Evolutionary conservation across 257 asterid genomes (phyloP), one percentile per base, ranked within the genome.

Genomic region (Henckelia pumila): DNA sequence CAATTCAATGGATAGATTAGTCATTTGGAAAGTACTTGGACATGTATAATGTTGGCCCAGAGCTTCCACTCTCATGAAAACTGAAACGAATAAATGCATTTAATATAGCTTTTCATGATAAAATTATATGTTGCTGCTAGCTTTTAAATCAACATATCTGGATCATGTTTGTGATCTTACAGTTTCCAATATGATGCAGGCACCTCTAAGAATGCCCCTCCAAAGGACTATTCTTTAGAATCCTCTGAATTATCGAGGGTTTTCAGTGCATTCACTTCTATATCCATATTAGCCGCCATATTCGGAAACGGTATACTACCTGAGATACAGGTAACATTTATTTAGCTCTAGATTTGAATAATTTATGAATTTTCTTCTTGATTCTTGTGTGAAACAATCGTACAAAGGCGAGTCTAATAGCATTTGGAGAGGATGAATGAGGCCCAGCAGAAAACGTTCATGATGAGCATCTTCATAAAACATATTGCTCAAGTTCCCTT

Each of bases 261-360:
- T 58, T 77, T 90, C 79, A 88, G 77, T 68, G 97, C 95, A 14
- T 93, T 88, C 81, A 82, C 95, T 53, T 86, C 99, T 56, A 90
- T 90, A 76, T 90, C 99, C 59, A 86, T 93, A n/a, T 80, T 93
- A 66, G 99, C 99, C 68, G 94, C 97, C 74, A 93, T 93, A 59
- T 93, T 73, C 23, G 99, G 99, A 58, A 93, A 90, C 40, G 99
- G 99, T 70, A 90, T 93, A 57, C 88, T 93, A 6, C 97, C 99
- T 7, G 99, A 93, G 73, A 93, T 93, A 73, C 99, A 93, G 85
- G 97, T 89, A 61, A 33, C 24, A 47, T 28, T 32, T 10, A 47
- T 57, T 60, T 8, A 69, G 56, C 56, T 29, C 7, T 40, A 53
- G 19, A 14, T 56, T 71, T 61, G 63, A 21, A 28, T 32, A 49